Conservation (phyloP, 345 rosid species). For the Eucalyptus camaldulensis region DNA sequence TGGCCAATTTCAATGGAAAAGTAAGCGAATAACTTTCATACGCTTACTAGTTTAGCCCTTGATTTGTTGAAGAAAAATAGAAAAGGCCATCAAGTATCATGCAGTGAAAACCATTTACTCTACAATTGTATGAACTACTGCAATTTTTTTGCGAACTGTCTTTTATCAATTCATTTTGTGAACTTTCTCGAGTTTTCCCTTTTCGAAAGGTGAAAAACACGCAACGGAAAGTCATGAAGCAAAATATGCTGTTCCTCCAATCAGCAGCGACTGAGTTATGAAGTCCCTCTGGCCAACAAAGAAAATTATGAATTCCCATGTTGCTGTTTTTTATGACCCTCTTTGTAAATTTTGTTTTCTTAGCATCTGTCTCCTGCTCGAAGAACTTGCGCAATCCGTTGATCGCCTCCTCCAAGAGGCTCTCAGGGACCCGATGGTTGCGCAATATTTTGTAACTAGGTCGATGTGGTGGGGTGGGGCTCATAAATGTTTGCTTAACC, state of each 20-base stretch:
- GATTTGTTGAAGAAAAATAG: neutral
- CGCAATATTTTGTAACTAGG: no score
- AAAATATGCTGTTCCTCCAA: constrained; percentile 19
- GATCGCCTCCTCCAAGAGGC: constrained; percentile 1
- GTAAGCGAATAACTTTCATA: neutral
- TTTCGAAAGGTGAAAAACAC: neutral
- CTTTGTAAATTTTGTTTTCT: neutral
- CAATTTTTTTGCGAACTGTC: neutral
- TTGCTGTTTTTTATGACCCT: neutral
- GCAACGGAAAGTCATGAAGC: neutral
- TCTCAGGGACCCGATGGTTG: neutral
- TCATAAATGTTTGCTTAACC: no score
- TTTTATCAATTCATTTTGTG: fast-evolving
- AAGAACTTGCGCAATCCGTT: neutral
- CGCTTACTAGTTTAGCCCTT: neutral
- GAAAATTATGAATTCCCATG: no score
- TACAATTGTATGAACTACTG: no score
- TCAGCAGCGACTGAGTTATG: neutral
- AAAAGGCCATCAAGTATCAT: neutral
- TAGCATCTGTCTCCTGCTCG: neutral
- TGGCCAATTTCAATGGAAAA: fast-evolving
- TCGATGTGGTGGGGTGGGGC: no score
- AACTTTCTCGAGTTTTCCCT: neutral
- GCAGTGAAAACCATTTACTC: neutral
- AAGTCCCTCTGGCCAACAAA: no score